phyloP scores from a whole-genome alignment of 805 yeast species.

The Saccharomycopsis sp. region DNA sequence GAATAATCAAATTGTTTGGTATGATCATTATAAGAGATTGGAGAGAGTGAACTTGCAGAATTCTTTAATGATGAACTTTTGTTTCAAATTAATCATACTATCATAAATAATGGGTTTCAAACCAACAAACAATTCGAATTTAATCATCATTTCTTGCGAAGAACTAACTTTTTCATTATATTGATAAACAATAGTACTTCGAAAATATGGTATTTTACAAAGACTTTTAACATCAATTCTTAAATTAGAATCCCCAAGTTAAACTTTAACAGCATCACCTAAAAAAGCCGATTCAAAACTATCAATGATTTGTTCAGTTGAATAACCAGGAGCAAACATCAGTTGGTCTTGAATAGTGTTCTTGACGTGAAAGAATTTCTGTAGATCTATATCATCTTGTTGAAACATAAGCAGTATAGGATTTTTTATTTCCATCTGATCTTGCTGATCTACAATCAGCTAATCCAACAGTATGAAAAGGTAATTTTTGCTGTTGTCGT shows the following conservation, averaged over 20 bases:
- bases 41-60: too few relatives aligned
- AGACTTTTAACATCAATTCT: slow-evolving; percentile 44
- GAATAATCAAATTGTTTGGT: too few relatives aligned
- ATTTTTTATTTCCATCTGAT: slow-evolving; percentile 38
- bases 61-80: slow-evolving; percentile 1
- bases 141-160: slow-evolving; percentile 28
- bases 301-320: slow-evolving; percentile 35
- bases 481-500: slow-evolving; percentile 66
- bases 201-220: slow-evolving; percentile 44
- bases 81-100: not conserved
- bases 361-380: slow-evolving; percentile 59
- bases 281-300: slow-evolving; percentile 31
- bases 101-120: not conserved
- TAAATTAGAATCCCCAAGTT: slow-evolving; percentile 72
- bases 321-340: slow-evolving; percentile 61
- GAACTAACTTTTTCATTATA: slow-evolving; percentile 32
- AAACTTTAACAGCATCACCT: slow-evolving; percentile 34
- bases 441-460: slow-evolving; percentile 80
- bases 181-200: slow-evolving; percentile 28
- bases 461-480: slow-evolving; percentile 54
- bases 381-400: slow-evolving; percentile 86
- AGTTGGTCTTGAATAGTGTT: slow-evolving; percentile 53
- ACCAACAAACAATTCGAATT: slow-evolving; percentile 8
- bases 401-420: slow-evolving; percentile 67
- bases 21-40: too few relatives aligned